Evolutionary conservation across 345 rosid genomes (phyloP).

Genomic region (Pelargonium nanum): DNA sequence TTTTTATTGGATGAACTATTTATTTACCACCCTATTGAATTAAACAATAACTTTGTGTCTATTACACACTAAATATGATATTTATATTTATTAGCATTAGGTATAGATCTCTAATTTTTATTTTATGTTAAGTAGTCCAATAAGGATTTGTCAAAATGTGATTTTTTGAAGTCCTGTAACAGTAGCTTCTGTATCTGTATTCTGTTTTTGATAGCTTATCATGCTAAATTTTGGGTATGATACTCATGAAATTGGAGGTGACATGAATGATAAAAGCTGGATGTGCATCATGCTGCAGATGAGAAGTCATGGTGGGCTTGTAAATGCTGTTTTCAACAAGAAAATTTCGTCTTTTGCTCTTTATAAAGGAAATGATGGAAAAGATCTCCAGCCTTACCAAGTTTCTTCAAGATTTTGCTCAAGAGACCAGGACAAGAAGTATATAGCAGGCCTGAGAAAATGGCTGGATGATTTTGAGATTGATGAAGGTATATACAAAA

Average conservation of each 20-base stretch:
- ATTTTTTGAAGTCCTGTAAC: not conserved
- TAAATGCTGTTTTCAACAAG: slow-evolving; percentile 51
- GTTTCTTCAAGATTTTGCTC: slow-evolving; percentile 36
- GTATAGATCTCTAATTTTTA: too few species aligned
- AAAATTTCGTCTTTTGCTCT: slow-evolving; percentile 55
- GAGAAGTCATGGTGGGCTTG: slow-evolving; percentile 26
- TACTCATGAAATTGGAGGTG: too few species aligned
- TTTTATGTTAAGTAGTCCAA: too few species aligned
- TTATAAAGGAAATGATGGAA: slow-evolving; percentile 33
- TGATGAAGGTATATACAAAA: slow-evolving; percentile 32
- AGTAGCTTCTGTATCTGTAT: not conserved
- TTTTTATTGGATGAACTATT: too few species aligned
- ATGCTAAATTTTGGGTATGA: too few species aligned
- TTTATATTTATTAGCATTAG: too few species aligned
- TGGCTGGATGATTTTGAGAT: slow-evolving; percentile 25
- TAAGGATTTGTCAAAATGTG: not conserved
- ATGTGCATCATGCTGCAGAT: slow-evolving; percentile 30
- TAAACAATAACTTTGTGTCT: too few species aligned
- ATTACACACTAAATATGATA: too few species aligned
- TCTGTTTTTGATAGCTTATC: not conserved
- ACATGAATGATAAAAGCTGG: too few species aligned
- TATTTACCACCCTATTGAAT: too few species aligned
- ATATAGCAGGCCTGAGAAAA: slow-evolving; percentile 30
- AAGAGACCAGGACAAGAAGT: slow-evolving; percentile 37
- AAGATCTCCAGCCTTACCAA: slow-evolving; percentile 46